A percentile compares a stretch with the other conserved stretches of the same genome.
Evolutionary conservation across 2,329 filamentous ascomycete genomes (phyloP).

Genomic region (Diplodia mutila): DNA sequence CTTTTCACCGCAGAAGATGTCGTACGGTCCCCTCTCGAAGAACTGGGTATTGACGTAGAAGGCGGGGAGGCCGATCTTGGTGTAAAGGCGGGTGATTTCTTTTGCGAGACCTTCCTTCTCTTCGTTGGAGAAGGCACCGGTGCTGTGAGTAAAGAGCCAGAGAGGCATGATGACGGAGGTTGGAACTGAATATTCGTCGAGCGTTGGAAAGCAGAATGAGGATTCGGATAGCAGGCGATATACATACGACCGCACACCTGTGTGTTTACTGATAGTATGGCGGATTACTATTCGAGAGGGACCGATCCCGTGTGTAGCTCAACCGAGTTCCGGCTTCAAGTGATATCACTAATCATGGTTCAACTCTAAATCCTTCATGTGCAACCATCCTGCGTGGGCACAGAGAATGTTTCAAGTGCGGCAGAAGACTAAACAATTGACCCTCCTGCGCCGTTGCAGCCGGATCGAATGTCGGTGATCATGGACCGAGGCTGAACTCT

Average conservation of each 20-base stretch:
- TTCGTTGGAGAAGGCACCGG: slow-evolving; percentile 37
- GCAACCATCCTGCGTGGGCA: background rate
- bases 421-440: background rate
- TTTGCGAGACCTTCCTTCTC: slow-evolving; percentile 38
- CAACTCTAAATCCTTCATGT: background rate
- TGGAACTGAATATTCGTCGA: background rate
- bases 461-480: background rate
- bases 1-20: slow-evolving; percentile 38
- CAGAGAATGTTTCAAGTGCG: background rate
- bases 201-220: background rate
- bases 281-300: background rate
- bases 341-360: background rate
- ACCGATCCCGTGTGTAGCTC: background rate
- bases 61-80: slow-evolving; percentile 40
- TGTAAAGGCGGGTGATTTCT: slow-evolving; percentile 48
- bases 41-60: slow-evolving; percentile 51
- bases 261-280: background rate
- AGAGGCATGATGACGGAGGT: slow-evolving; percentile 41
- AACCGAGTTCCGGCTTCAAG: background rate
- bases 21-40: slow-evolving; percentile 32
- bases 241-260: background rate
- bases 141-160: slow-evolving; percentile 47
- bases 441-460: too few species aligned
- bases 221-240: background rate
- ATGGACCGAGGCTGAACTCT: background rate